Conservation (phyloP, 1,284 basidiomycete species). For the Golubevia pallescens region DNA sequence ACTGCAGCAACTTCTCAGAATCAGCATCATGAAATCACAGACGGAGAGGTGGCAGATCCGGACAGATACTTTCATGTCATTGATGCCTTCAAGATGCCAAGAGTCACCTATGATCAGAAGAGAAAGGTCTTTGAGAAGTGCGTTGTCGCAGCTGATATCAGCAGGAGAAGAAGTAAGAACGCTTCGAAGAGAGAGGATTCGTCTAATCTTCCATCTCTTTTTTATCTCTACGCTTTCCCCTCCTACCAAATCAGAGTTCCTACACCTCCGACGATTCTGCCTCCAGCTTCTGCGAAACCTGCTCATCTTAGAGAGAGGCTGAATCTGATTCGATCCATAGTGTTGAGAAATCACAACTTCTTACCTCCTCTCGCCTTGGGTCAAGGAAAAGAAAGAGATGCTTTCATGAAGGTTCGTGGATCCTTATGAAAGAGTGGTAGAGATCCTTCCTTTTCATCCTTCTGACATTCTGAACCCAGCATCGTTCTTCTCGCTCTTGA, state of each 20-base stretch:
- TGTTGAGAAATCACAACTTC: slow-evolving; percentile 60
- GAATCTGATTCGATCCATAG: slow-evolving; percentile 42
- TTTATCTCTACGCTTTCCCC: too few species aligned
- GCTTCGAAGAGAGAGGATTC: too few species aligned
- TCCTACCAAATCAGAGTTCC: slow-evolving; percentile 3
- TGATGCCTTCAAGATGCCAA: slow-evolving; percentile 49
- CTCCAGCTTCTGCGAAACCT: slow-evolving; percentile 33
- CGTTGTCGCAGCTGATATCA: too few species aligned
- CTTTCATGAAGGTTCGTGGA: slow-evolving; percentile 37
- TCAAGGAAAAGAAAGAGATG: slow-evolving; percentile 14
- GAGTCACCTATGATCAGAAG: slow-evolving; percentile 33
- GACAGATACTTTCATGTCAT: slow-evolving; percentile 31
- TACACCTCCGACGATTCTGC: slow-evolving; percentile 22
- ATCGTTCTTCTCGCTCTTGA: neutral
- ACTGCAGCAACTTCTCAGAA: slow-evolving; percentile 19
- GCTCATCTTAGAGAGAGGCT: slow-evolving; percentile 39
- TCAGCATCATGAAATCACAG: slow-evolving; percentile 28
- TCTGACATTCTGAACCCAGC: neutral
- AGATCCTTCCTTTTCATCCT: neutral
- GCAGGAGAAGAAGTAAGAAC: too few species aligned
- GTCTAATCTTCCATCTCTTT: slow-evolving; percentile 1
- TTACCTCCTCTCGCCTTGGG: slow-evolving; percentile 45
- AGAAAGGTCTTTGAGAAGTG: slow-evolving; percentile 45
- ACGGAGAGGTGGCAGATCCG: too few species aligned
- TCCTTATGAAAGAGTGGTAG: too few species aligned